Percentiles rank a stretch among this genome's conserved stretches.
Conservation (phyloP, 2,329 filamentous ascomycete genomes). For the Cryphonectria parasitica region DNA sequence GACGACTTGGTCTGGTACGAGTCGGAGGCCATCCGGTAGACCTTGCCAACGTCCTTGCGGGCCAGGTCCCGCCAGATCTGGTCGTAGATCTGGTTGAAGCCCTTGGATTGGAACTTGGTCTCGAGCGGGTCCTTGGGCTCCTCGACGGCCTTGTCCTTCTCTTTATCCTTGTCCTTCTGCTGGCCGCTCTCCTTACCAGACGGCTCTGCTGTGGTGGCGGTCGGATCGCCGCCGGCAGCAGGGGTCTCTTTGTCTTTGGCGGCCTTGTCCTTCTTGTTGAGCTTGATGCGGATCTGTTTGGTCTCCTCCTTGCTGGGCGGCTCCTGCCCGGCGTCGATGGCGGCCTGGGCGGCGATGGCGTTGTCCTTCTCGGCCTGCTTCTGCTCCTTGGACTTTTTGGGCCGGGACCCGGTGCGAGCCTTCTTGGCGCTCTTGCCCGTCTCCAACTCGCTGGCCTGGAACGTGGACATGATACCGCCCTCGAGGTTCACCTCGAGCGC, state of each 20-base stretch:
- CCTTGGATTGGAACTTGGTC: constrained; percentile 80
- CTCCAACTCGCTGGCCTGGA: constrained; percentile 69
- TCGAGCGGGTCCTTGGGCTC: constrained; percentile 58
- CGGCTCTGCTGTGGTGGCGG: constrained; percentile 34
- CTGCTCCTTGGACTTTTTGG: constrained; percentile 89
- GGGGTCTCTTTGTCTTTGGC: constrained; percentile 37
- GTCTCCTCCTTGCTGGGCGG: constrained; percentile 63
- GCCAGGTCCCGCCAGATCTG: constrained; percentile 97
- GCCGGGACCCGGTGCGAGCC: constrained; percentile 65
- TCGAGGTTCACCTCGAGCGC: constrained; percentile 80
- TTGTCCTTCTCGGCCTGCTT: constrained; percentile 79
- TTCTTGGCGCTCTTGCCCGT: constrained; percentile 52
- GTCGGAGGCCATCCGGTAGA: constrained; percentile 83
- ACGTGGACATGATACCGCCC: constrained; percentile 83
- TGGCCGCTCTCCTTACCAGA: constrained; percentile 43
- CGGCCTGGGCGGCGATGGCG: constrained; percentile 86
- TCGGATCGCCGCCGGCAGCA: constrained; percentile 39
- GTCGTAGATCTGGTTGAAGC: constrained; percentile 95
- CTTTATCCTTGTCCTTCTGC: constrained; percentile 47
- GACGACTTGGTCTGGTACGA: constrained; percentile 86
- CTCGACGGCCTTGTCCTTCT: constrained; percentile 49
- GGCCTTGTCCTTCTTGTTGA: constrained; percentile 55
- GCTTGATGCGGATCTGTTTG: constrained; percentile 65
- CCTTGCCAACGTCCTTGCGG: constrained; percentile 90
- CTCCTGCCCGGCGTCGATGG: constrained; percentile 77